Conservation (phyloP, 257 asterid genomes). For the Capsicum rhomboideum region DNA sequence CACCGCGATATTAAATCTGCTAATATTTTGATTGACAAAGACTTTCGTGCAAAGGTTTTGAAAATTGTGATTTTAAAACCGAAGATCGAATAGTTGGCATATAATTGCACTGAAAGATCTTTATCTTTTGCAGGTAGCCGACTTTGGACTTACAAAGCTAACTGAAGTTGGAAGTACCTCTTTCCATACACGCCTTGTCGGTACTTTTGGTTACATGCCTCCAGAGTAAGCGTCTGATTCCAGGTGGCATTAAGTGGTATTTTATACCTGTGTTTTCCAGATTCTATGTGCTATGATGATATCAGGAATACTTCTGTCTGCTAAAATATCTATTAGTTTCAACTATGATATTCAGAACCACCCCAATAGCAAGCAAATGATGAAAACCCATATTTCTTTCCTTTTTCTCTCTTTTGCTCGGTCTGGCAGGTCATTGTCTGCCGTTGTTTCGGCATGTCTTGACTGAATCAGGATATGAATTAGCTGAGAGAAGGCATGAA, state of each 20-base stretch:
- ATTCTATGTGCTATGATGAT: background rate
- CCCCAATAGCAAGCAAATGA: background rate
- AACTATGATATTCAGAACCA: background rate
- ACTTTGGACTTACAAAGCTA: slow-evolving; percentile 78
- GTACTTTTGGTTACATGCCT: slow-evolving; percentile 88
- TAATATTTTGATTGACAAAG: slow-evolving; percentile 65
- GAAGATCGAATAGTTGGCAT: background rate
- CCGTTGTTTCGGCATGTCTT: background rate
- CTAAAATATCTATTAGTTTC: background rate
- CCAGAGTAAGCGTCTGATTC: slow-evolving; percentile 50
- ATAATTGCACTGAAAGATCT: background rate
- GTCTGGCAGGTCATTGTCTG: background rate
- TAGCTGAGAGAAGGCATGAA: background rate
- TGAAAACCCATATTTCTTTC: background rate
- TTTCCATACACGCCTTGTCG: slow-evolving; percentile 72
- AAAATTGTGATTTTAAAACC: background rate
- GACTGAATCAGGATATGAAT: background rate
- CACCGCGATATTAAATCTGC: slow-evolving; percentile 83
- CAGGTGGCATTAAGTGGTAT: background rate
- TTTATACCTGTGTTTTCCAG: background rate
- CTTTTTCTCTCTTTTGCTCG: background rate
- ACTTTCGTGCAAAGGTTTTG: slow-evolving; percentile 72
- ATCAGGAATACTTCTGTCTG: background rate
- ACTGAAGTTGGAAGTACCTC: slow-evolving; percentile 80
- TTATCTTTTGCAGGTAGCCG: slow-evolving; percentile 54